These are phyloP conservation scores for Cyberlindnera petersonii DNA, from an alignment of 805 yeast genomes.

Conservation along the genomic window DNA sequence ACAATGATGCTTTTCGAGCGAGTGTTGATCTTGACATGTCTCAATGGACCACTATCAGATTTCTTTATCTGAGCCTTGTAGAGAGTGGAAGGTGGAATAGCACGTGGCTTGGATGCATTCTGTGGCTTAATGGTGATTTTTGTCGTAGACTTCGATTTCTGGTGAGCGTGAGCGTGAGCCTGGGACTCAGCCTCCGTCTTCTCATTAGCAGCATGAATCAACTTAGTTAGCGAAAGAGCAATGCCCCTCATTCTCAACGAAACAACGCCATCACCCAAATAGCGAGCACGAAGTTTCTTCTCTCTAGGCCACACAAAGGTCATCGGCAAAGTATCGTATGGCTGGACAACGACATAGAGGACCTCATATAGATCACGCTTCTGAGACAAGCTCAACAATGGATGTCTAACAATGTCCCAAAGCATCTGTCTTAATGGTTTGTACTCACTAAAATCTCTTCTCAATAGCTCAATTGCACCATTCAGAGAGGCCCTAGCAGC, in stretches of 20 bases:
- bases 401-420: slow-evolving; percentile 69
- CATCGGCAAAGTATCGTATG: slow-evolving; percentile 59
- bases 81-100: not conserved
- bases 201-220: not conserved
- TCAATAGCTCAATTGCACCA: slow-evolving; percentile 62
- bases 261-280: slow-evolving; percentile 50
- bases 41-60: slow-evolving; percentile 28
- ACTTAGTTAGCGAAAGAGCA: slow-evolving; percentile 21
- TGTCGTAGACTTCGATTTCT: slow-evolving; percentile 1
- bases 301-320: slow-evolving; percentile 63
- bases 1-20: slow-evolving; percentile 33
- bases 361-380: slow-evolving; percentile 62
- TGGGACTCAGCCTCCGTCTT: not conserved
- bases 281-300: slow-evolving; percentile 58
- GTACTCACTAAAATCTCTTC: slow-evolving; percentile 52
- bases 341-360: slow-evolving; percentile 59
- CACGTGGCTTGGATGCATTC: not conserved
- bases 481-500: slow-evolving; percentile 59
- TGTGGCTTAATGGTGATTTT: slow-evolving; percentile 1
- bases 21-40: slow-evolving; percentile 41
- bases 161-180: not conserved
- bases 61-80: slow-evolving; percentile 23
- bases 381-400: slow-evolving; percentile 53
- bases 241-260: slow-evolving; percentile 52
- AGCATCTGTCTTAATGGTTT: slow-evolving; percentile 55